Evolutionary conservation across 192 early-diverging fungal genomes (phyloP), one percentile per base, ranked within the genome.

Genomic region (Dissophora globulifera): DNA sequence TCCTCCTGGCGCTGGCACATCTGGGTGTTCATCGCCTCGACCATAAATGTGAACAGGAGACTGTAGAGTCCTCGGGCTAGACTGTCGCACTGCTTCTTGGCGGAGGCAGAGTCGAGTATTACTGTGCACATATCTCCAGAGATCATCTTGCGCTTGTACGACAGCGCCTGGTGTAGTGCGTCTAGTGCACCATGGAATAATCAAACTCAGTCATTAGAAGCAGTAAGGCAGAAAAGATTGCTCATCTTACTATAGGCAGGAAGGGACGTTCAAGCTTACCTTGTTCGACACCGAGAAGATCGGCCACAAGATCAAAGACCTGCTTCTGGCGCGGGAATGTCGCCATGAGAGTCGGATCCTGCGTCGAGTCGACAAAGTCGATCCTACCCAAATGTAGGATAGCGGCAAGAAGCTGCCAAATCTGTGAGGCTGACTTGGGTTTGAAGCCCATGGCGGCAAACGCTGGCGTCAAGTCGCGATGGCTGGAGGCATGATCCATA

Each of bases 361-460:
- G 51, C 3, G 81, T 60, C 13, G 81, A 79, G 57, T 90, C 92
- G 4, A 85, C 62, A 75, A 98, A 99, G 51, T 89, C 83, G 43
- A 96, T 84, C 60, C 95, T 93, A 45, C 95, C 95, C 47, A 99
- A 74, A 59, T 96, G 95, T 62, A 99, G 74, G 49, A 98, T 93
- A 0, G 92, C 95, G 0, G 95, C 91, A 30, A 99, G 67, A 2
- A 93, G 61, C 52, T 94, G 93, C 78, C 92, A 96, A 31, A 99
- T 89, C 42, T 92, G 91, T 25, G 83, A 81, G 55, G 96, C 89
- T 38, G 86, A 81, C 48, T 92, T 91, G 50, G 78, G 45, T 47
- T 81, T 86, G 31, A 94, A 78, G 0, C 92, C 91, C 57, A 89
- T 82, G 12, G 83, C 80, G 27, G 82, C 79, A 19, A 94, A 82